Base-by-base conservation (phyloP, 306 rosid species). In the Abrus pulchellus region DNA sequence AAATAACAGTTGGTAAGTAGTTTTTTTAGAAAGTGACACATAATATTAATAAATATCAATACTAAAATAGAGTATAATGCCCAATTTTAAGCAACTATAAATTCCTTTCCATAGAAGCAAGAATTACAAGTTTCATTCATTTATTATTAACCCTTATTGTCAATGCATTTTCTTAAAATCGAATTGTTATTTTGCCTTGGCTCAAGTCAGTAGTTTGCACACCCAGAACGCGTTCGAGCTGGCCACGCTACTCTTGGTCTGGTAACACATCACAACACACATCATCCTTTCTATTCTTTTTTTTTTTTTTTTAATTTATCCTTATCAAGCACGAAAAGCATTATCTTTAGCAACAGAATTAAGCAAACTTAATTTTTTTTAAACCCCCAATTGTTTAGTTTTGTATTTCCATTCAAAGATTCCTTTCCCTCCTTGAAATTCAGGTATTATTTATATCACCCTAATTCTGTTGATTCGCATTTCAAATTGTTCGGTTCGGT, bases 241-340 rank as follows among this genome's bases (percentile, higher is more conserved):
- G 70, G 10, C 10, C 28, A 38, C 41, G 41, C 74, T 66, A 80
- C 79, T 80, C 29, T 67, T 81, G 47, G 33, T 74, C 74, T 48
- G 81, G 85, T 82, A 81, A 82, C 32, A 6, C 32, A 14, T 11
- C 56, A 61, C 60, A 71, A 64, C 20, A 28, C 60, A 80, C 28
- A 1, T 52, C 30, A 5, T 61, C 32, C 32, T 32, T 53, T 29
- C 27, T 28, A 7, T 75, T 66, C 12, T 3, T 54, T 50, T 52
- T 0, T 61, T 9, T 48, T 8, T 57, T 5, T 4, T 56, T 45
- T 47, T 41, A 2, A 9, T 33, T 27, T 54, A 33, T 75, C 9
- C 87, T 76, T 83, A 48, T 32, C 67, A 53, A 67, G 55, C 81
- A 86, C 75, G 76, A 38, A 80, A 80, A 59, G 72, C n/a, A 52